Base-by-base conservation (phyloP, 805 yeast species). In the Saccharomycopsis amapae region DNA sequence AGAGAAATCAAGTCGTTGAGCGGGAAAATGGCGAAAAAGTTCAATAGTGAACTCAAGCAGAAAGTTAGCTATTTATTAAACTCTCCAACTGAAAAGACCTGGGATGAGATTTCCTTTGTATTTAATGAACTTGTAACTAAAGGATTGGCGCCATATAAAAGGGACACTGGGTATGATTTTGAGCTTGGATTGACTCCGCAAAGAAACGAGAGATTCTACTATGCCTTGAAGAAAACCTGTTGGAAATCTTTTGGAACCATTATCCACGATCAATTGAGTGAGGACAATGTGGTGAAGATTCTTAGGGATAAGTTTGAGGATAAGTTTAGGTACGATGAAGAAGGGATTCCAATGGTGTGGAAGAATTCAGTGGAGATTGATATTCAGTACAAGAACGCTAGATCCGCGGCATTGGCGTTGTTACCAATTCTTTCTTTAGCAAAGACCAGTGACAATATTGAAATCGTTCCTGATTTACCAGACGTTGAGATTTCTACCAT, bases 271-370 rank as follows among this genome's bases (percentile, higher is more conserved):
- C 72, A 75, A 53, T 62, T 85, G 40, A 72, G 77, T 24, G 82
- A 77, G 49, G 95, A 85, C 44, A 76, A 73, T 18, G 75, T 85
- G 5, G 68, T 81, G 1, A 67, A 71, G 44, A 71, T 86, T 22
- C 63, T 90, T 58, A 79, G 85, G 58, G 94, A 85, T 49, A 68
- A 76, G 48, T 90, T 93, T 65, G 97, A 90, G 55, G 85, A 79
- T 47, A 68, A 64, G 36, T 90, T 93, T 67, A 72, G 90, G 55
- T 93, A 84, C 60, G 96, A 88, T 60, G 79, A 74, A 30, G 73
- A 80, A 50, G 94, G 89, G 2, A 63, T 86, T 24, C 98, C 98
- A 12, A 73, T 78, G 32, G 68, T 89, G 26, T 90, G 95, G 85
- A 78, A 76, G 53, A 79, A 78, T 45, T 74, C 81, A 25, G 70